These are phyloP conservation scores for Annulohypoxylon moriforme DNA, from an alignment of 495 filamentous ascomycete species.

Conservation along the genomic window DNA sequence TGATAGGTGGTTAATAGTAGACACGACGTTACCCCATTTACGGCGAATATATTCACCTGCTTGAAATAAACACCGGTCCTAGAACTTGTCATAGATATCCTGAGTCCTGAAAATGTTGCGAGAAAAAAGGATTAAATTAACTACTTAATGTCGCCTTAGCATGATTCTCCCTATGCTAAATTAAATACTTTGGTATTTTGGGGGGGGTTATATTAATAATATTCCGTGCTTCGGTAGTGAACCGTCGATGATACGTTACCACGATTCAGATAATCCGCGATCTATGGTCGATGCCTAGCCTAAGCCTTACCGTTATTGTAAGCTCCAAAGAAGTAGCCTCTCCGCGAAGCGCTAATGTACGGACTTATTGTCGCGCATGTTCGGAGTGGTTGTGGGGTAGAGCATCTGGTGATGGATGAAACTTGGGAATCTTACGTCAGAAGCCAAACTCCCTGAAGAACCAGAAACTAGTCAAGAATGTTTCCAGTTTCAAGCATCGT, in stretches of 20 bases:
- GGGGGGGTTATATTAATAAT: not conserved
- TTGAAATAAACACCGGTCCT: too few species aligned
- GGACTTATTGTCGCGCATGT: constrained; percentile 15
- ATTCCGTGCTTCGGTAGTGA: not conserved
- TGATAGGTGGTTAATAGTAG: too few species aligned
- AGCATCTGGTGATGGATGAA: not conserved
- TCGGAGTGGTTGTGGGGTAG: not conserved
- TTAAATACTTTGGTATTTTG: not conserved
- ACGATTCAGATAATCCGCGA: not conserved
- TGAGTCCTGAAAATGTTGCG: too few species aligned
- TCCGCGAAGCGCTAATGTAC: constrained; percentile 18
- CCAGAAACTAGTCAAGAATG: not conserved
- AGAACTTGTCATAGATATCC: too few species aligned
- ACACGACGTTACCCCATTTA: too few species aligned
- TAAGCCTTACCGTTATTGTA: constrained; percentile 23
- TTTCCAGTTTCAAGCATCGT: not conserved
- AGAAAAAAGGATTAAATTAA: too few species aligned
- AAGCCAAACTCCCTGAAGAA: constrained; percentile 23
- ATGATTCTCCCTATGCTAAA: too few species aligned
- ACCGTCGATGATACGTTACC: constrained; percentile 19
- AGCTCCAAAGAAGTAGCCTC: not conserved
- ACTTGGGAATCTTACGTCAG: constrained; percentile 14
- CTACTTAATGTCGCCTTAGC: too few species aligned
- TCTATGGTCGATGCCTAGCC: not conserved
- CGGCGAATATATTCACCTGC: too few species aligned